A percentile compares a stretch with the other conserved stretches of the same genome.
phyloP scores from a whole-genome alignment of 78 protist species.

The Dictyostelium brefeldianum region DNA sequence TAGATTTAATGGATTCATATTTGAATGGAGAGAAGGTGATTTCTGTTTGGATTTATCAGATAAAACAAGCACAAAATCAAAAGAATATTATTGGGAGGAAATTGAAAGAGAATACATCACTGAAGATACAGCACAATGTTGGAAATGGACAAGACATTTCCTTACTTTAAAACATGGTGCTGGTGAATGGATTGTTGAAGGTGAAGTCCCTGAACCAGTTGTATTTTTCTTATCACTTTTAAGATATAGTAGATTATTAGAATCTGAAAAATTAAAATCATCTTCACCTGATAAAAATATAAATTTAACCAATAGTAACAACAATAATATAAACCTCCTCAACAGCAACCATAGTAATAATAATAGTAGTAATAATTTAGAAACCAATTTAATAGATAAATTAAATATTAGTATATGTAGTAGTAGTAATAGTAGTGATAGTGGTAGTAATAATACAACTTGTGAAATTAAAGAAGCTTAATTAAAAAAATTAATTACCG shows the following conservation, averaged over 20 bases:
- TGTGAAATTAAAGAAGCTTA: constrained; percentile 21
- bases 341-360: background rate
- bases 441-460: background rate
- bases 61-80: constrained; percentile 14
- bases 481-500: background rate
- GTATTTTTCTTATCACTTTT: constrained; percentile 55
- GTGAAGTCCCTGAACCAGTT: constrained; percentile 76
- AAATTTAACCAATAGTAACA: background rate
- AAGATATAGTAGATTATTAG: constrained; percentile 53
- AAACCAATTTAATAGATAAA: background rate
- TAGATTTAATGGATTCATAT: constrained; percentile 65
- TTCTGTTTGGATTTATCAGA: constrained; percentile 14
- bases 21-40: constrained; percentile 69
- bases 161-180: constrained; percentile 46
- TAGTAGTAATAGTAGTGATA: background rate
- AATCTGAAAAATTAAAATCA: constrained; percentile 11
- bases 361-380: background rate
- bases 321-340: background rate
- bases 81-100: constrained; percentile 75
- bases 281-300: background rate
- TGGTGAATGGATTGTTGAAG: constrained; percentile 76
- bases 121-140: background rate
- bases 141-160: constrained; percentile 81
- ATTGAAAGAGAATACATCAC: constrained; percentile 54
- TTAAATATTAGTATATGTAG: background rate